Percentiles rank a stretch among this genome's conserved stretches.
These are phyloP conservation scores for Akanthomyces lecanii DNA, from an alignment of 2,329 filamentous ascomycete species.

Conservation along the genomic window DNA sequence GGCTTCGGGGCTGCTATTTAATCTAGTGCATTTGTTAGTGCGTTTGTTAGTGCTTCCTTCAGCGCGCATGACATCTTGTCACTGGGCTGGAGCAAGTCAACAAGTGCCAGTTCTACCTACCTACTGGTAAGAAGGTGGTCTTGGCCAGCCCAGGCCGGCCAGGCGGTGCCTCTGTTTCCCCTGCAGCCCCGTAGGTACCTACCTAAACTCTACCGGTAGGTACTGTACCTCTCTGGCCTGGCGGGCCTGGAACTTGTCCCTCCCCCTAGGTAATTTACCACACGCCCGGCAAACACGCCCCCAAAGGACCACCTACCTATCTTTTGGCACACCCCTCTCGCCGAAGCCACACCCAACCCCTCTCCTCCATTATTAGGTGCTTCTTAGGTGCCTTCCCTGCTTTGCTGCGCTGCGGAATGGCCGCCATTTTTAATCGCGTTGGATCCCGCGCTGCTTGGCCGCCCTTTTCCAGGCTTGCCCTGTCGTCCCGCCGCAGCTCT, in stretches of 20 bases:
- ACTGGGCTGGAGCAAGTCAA: too few species aligned
- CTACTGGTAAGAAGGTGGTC: too few species aligned
- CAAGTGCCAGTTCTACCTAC: too few species aligned
- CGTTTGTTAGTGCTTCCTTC: not conserved
- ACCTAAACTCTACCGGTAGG: too few species aligned
- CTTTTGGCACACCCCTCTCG: not conserved
- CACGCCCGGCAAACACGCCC: not conserved
- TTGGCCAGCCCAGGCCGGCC: too few species aligned
- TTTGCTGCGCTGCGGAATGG: not conserved
- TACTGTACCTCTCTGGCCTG: not conserved
- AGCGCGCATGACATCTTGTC: not conserved
- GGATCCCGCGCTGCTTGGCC: not conserved
- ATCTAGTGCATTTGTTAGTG: not conserved
- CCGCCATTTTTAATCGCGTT: not conserved
- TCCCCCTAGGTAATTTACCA: not conserved
- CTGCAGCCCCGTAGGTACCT: too few species aligned
- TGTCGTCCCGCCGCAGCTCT: slow-evolving; percentile 5
- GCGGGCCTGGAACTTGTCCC: not conserved
- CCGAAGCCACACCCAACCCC: too few species aligned
- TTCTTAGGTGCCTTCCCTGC: too few species aligned
- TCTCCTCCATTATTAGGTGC: too few species aligned
- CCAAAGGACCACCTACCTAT: too few species aligned
- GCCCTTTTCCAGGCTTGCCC: not conserved
- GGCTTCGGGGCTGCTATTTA: not conserved
- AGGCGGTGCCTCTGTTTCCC: too few species aligned